Evolutionary conservation across 2,329 filamentous ascomycete genomes (phyloP), one percentile per base, ranked within the genome.

Genomic region (Diaporthe australafricana): DNA sequence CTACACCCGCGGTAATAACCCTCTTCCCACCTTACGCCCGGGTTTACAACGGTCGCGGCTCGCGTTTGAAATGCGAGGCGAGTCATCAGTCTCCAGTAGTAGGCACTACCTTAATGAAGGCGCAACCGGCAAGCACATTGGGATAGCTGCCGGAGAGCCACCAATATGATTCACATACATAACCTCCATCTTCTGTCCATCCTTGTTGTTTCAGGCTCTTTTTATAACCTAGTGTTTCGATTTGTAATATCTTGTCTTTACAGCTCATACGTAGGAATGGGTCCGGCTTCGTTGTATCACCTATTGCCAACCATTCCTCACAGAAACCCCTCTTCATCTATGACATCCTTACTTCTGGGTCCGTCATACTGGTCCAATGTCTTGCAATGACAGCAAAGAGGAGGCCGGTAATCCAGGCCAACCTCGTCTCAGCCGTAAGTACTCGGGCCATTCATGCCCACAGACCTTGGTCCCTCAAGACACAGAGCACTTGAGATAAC

Each of bases 1-100:
- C 42, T 62, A 57, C 53, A 32, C 30, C 50, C 47, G 40, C 70
- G 70, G 70, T 27, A 65, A 72, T 72, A 72, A 70, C 53, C 40
- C 30, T n/a, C 11, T 14, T 52, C 45, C 42, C 25, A 47, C 12
- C 45, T 70, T 72, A 70, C 30, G 67, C 42, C 70, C 70, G 71
- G 50, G 38, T 45, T 32, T 57, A 60, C 22, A 52, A 27, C 32
- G 53, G 53, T 60, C 67, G 22, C 32, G 27, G 42, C 47, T 60
- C 67, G 42, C 56, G 22, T 57, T 16, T 27, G 30, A 50, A 25
- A 17, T 53, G 52, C 52, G 22, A 35, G 70, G n/a, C 65, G 45
- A 60, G 45, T 56, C 47, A 65, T 50, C 60, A 38, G 30, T n/a
- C 60, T 65, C 60, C 60, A 45, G 20, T 22, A 14, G 45, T 65